Base-by-base conservation (phyloP, 208 protist genomes). In the Hexamita inflata region DNA sequence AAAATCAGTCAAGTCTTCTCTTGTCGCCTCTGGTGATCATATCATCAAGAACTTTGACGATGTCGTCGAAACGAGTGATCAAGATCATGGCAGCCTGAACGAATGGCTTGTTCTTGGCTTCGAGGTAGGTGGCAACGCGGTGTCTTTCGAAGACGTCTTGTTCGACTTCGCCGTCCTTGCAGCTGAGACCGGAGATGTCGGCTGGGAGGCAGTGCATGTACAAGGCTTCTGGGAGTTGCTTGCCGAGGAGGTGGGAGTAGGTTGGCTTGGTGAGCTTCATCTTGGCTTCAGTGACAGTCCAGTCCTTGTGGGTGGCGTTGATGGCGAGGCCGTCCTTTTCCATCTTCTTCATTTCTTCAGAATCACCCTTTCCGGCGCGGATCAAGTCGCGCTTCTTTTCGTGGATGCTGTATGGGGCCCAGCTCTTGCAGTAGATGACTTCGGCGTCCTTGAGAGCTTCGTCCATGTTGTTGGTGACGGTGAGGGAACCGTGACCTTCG, bases 171-270 rank as follows among this genome's bases (percentile, higher is more conserved):
- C 79, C 79, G 4, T 57, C 4, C 29, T 81, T 42, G 70, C 79
- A 82, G 29, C 28, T 58, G 15, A 81, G 66, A 13, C 42, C 77
- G 28, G 38, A n/a, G 40, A 67, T 11, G 76, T 80, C 77, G 11
- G 65, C 75, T n/a, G 79, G 79, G 1, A 82, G 64, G 70, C 79
- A 82, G 58, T 82, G 79, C 42, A 80, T 78, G 40, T 77, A 81
- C 0, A 78, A 26, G 38, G 79, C 77, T 9, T 81, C 59, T 15
- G 11, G 41, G 30, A 11, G 15, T 49, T 81, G 66, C 59, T 79
- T 78, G n/a, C n/a, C n/a, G n/a, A n/a, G n/a, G n/a, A n/a, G n/a
- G n/a, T n/a, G n/a, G n/a, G n/a, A n/a, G n/a, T n/a, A n/a, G 19
- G 11, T 58, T 26, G 30, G 19, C 73, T 81, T 81, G 4, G 66